These are phyloP conservation scores for Solanum arcanum DNA, from an alignment of 257 asterid genomes.

Conservation along the genomic window DNA sequence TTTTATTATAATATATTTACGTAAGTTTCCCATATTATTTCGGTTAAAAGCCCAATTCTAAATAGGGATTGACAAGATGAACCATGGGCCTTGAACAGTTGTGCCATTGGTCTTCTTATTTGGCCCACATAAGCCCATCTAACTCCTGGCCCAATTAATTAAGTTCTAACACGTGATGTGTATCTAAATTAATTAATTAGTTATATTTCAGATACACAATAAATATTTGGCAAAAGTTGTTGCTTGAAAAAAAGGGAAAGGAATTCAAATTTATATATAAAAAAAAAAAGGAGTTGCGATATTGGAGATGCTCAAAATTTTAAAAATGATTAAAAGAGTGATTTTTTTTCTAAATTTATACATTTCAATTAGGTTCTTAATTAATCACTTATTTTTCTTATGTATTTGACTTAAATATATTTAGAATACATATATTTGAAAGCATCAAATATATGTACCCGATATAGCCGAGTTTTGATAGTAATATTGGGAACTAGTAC, in stretches of 20 bases:
- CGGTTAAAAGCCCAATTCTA: background rate
- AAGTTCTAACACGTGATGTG: background rate
- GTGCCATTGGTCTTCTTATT: background rate
- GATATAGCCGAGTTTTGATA: no score
- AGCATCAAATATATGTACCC: background rate
- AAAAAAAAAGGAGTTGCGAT: background rate
- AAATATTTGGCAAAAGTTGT: background rate
- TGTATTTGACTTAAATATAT: no score
- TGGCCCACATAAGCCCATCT: background rate
- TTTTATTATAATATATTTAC: no score
- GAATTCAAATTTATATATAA: no score
- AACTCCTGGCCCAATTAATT: background rate
- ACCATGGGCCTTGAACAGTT: background rate
- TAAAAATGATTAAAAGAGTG: no score
- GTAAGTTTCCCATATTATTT: no score
- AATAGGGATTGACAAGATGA: background rate
- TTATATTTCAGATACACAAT: no score
- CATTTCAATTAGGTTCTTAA: no score
- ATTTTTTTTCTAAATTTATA: background rate
- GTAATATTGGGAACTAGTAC: background rate
- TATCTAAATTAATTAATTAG: background rate
- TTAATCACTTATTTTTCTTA: background rate
- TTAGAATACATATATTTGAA: no score
- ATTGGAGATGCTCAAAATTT: background rate
- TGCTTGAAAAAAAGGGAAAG: background rate